phyloP scores from a whole-genome alignment of 768 basidiomycete species.

The Chiua virens region DNA sequence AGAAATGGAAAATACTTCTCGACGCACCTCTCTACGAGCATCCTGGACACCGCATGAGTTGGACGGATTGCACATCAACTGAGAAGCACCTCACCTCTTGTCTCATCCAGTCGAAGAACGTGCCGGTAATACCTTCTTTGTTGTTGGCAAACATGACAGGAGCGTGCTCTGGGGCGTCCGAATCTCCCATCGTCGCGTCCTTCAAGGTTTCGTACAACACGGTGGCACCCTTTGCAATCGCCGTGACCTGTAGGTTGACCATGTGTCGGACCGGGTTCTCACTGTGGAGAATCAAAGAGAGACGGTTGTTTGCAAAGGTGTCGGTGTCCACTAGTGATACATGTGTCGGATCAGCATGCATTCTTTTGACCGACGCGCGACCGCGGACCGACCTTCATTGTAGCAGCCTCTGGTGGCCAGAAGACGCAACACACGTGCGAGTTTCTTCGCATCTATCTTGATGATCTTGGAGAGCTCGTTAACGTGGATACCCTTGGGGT shows the following conservation, averaged over 20 bases:
- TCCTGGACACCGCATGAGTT: constrained; percentile 12
- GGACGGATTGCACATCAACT: neutral
- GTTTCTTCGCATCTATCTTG: constrained; percentile 26
- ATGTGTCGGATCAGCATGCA: neutral
- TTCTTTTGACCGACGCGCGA: neutral
- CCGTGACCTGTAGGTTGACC: constrained; percentile 19
- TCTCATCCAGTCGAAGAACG: constrained; percentile 28
- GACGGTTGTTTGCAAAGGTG: constrained; percentile 36
- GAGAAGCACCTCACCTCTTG: constrained; percentile 13
- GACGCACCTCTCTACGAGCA: constrained; percentile 15
- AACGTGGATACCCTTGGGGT: constrained; percentile 33
- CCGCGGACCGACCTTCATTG: constrained; percentile 28
- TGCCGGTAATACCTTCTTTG: constrained; percentile 20
- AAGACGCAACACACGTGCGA: constrained; percentile 31
- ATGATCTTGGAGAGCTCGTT: constrained; percentile 24
- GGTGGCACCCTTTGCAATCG: constrained; percentile 13
- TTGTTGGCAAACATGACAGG: constrained; percentile 20
- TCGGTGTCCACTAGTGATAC: constrained; percentile 32
- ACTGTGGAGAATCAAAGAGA: constrained; percentile 30
- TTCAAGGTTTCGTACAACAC: constrained; percentile 27
- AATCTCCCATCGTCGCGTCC: constrained; percentile 20
- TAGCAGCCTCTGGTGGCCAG: constrained; percentile 31
- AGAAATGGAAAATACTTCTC: neutral
- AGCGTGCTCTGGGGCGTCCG: constrained; percentile 19
- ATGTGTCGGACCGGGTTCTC: constrained; percentile 23